Base-by-base conservation (phyloP, 495 filamentous ascomycete species). In the Aspergillus egyptiacus region DNA sequence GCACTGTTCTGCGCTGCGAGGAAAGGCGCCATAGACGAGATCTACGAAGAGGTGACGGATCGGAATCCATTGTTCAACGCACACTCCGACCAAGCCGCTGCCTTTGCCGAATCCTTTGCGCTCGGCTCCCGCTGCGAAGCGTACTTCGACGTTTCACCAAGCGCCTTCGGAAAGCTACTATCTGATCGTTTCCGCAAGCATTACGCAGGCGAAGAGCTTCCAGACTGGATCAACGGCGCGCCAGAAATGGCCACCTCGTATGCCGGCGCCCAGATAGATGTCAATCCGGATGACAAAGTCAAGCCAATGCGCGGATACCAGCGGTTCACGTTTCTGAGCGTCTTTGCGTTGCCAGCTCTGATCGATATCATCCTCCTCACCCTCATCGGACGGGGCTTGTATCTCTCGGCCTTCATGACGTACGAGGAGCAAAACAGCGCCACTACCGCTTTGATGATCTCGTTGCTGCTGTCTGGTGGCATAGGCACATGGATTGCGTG, bases 31-130 rank as follows among this genome's bases (percentile, higher is more conserved):
- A 68, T 82, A 35, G 77, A 81, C 51, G 79, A 83, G 50, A 77
- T 81, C 6, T 83, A 80, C 51, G 59, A 73, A 10, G 79, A 82
- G 53, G 74, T 81, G 0, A 74, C 72, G 5, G 79, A 83, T 54
- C 71, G 79, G 6, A 81, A 81, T 50, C 77, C 78, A 2, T 59
- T 80, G 5, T 77, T 77, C 55, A 81, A 81, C 58, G 58, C 65
- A 20, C 73, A 75, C 34, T 56, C 73, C 2, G 79, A 83, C 50
- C 79, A 83, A 53, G 78, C 80, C 7, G 79, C 76, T 7, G 75
- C 75, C 8, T 82, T 83, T 52, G 74, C 79, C 6, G 79, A 83
- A 54, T 71, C 76, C 0, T 83, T 81, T 55, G 79, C 78, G 2
- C 66, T 80, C 11, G 79, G 79, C 8, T 79, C 79, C 5, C 76